These are phyloP conservation scores for Candida golubevii DNA, from an alignment of 805 yeast species.

Conservation along the genomic window DNA sequence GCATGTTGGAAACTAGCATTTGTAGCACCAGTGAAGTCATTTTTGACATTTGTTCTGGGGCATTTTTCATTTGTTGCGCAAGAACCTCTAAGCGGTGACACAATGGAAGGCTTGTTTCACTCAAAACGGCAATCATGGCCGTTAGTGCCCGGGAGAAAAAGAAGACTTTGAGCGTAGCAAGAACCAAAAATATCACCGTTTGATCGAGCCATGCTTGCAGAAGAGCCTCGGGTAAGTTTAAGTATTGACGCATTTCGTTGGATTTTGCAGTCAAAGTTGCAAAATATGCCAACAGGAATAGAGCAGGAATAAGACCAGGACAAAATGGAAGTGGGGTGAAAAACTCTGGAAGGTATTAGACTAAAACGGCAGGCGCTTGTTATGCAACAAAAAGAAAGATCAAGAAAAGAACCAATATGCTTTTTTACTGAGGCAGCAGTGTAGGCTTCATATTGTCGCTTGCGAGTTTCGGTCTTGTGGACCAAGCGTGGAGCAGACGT, in stretches of 20 bases:
- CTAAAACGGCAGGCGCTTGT: too few relatives aligned
- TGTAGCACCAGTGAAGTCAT: conserved; percentile 52
- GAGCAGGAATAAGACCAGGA: too few relatives aligned
- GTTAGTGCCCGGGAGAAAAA: conserved; percentile 50
- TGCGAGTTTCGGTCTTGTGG: too few relatives aligned
- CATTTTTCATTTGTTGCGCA: conserved; percentile 26
- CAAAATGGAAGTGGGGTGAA: too few relatives aligned
- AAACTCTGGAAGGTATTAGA: too few relatives aligned
- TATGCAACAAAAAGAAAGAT: too few relatives aligned
- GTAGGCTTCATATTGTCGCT: too few relatives aligned
- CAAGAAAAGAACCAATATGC: too few relatives aligned
- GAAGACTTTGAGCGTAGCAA: conserved; percentile 57
- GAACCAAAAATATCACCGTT: conserved; percentile 50
- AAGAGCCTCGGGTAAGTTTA: conserved; percentile 48
- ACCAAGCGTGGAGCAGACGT: too few relatives aligned
- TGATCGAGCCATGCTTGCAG: conserved; percentile 68
- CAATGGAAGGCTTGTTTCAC: conserved; percentile 30
- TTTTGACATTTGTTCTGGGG: conserved; percentile 55
- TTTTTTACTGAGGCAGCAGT: too few relatives aligned
- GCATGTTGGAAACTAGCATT: conserved; percentile 44
- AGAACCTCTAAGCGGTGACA: conserved; percentile 46
- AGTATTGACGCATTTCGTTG: conserved; percentile 26
- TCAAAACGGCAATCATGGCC: conserved; percentile 32
- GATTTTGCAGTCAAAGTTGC: too few relatives aligned
- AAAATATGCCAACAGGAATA: too few relatives aligned